These are phyloP conservation scores for Petunia axillaris DNA, from an alignment of 257 asterid genomes.

Conservation along the genomic window DNA sequence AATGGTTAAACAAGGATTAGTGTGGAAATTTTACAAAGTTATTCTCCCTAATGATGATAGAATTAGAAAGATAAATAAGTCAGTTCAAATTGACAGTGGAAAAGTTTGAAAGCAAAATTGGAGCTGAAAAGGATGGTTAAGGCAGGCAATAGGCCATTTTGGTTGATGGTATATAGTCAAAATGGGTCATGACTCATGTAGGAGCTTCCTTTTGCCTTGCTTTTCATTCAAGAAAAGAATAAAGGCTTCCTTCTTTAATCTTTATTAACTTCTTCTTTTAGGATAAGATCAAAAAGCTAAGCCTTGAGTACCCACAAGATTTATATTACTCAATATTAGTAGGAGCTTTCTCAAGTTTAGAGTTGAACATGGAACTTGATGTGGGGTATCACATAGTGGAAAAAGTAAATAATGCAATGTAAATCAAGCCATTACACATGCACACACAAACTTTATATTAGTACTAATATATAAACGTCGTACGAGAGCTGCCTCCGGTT, in stretches of 20 bases:
- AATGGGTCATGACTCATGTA: background rate
- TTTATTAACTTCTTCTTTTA: background rate
- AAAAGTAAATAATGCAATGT: background rate
- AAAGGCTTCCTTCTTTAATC: background rate
- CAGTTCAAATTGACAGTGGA: too few relatives aligned
- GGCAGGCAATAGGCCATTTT: too few relatives aligned
- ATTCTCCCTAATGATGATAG: too few relatives aligned
- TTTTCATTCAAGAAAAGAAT: slow-evolving; percentile 15
- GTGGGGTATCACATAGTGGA: slow-evolving; percentile 16
- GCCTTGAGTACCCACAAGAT: background rate
- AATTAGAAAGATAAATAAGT: too few relatives aligned
- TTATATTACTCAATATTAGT: background rate
- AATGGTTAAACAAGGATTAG: too few relatives aligned
- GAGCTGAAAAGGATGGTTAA: too few relatives aligned
- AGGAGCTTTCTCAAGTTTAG: background rate
- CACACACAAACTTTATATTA: too few relatives aligned
- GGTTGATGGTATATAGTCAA: background rate
- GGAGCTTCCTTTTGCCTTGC: background rate
- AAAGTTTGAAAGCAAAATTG: too few relatives aligned
- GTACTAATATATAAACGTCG: too few relatives aligned
- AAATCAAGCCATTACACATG: too few relatives aligned
- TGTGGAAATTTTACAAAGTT: too few relatives aligned
- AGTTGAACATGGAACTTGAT: slow-evolving; percentile 4
- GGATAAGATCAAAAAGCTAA: background rate
- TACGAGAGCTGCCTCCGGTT: too few relatives aligned